phyloP scores from a whole-genome alignment of 129 eudicot species.

The Saposhnikovia divaricata region DNA sequence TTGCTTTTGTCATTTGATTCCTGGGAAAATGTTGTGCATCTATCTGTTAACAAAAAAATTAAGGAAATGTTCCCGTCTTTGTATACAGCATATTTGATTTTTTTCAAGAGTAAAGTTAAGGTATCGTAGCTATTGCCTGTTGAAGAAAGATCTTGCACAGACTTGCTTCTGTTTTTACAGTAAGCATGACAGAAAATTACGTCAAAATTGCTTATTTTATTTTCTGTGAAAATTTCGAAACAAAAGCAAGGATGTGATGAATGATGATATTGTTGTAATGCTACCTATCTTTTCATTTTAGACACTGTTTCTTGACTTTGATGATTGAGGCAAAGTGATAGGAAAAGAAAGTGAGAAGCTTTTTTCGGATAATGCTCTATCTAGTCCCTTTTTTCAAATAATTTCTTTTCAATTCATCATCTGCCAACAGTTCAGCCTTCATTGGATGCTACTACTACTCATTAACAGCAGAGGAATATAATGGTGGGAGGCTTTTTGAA shows the following conservation, averaged over 20 bases:
- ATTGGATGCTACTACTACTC: too few species aligned
- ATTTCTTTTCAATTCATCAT: neutral
- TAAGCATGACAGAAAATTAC: neutral
- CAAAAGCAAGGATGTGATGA: neutral
- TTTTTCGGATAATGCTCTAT: neutral
- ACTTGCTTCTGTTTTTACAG: neutral
- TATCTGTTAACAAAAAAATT: neutral
- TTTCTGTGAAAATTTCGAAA: neutral
- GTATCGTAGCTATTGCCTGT: neutral
- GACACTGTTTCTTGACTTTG: neutral
- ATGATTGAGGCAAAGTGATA: slow-evolving; percentile 3
- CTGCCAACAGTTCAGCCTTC: neutral
- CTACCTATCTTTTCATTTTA: neutral
- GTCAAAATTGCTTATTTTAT: neutral
- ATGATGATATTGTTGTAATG: neutral
- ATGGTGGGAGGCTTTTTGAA: neutral
- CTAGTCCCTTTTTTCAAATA: neutral
- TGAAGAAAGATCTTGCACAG: neutral
- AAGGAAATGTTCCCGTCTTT: neutral
- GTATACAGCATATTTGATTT: neutral
- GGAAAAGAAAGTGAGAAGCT: neutral
- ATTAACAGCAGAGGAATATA: too few species aligned
- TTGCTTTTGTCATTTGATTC: neutral
- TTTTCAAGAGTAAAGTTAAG: neutral
- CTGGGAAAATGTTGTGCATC: neutral